Conservation (phyloP, 495 filamentous ascomycete species). For the Penicillium bovifimosum region DNA sequence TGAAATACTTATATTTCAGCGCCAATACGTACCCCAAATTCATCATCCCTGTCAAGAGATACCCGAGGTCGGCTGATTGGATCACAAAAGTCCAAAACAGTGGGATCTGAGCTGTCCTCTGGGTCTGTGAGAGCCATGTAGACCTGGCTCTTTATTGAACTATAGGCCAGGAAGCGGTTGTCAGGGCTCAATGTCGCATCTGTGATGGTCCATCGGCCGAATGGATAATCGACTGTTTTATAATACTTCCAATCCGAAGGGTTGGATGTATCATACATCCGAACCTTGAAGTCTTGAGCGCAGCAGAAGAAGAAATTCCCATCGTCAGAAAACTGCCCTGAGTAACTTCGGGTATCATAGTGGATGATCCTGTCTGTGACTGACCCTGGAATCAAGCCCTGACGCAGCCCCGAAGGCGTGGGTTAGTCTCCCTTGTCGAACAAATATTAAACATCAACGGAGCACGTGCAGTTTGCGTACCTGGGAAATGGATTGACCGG, state of each 20-base stretch:
- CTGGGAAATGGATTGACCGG: conserved; percentile 61
- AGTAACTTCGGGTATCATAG: conserved; percentile 79
- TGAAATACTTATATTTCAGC: conserved; percentile 2
- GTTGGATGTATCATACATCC: conserved; percentile 97
- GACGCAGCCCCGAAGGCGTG: neutral
- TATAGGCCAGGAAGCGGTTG: conserved; percentile 85
- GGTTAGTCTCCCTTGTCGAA: neutral
- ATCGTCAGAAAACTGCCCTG: conserved; percentile 93
- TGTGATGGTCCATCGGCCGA: conserved; percentile 91
- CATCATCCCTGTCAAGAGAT: too few species aligned
- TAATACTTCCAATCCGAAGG: conserved; percentile 95
- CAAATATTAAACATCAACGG: too few species aligned
- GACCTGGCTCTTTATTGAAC: conserved; percentile 74
- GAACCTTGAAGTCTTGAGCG: conserved; percentile 85
- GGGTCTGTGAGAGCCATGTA: conserved; percentile 86
- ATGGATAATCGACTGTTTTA: conserved; percentile 82
- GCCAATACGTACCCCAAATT: conserved; percentile 38
- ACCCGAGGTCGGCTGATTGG: too few species aligned
- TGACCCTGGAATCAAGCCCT: conserved; percentile 63
- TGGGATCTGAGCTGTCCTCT: conserved; percentile 69
- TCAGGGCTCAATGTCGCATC: conserved; percentile 90
- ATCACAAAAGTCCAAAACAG: conserved; percentile 65
- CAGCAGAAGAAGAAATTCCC: conserved; percentile 98
- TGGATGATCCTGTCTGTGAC: conserved; percentile 84
- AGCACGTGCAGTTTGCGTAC: conserved; percentile 30